Evolutionary conservation across 805 yeast species (phyloP), one percentile per base, ranked within the genome.

Genomic region (Candida vaughaniae): DNA sequence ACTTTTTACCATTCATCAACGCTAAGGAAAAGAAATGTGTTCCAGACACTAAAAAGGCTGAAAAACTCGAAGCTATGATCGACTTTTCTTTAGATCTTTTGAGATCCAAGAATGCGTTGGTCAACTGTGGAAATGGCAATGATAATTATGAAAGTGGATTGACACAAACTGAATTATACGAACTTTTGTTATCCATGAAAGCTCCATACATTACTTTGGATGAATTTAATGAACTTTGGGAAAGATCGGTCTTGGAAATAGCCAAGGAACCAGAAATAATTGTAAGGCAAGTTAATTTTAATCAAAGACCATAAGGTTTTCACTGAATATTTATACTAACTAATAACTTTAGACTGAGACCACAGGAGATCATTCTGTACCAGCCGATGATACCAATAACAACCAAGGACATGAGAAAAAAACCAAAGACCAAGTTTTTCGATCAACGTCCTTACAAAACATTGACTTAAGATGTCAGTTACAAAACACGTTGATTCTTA

Each of bases 191-290:
- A 32, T 47, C 60, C 16, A 58, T 69, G 59, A 67, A 69, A 45
- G 76, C 75, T 6, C 70, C 71, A 2, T 66, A 67, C 35, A 73
- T 72, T 38, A 58, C 72, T 1, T 75, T 69, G 37, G 79, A 77
- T 23, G 93, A 86, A 45, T 85, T 84, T 56, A 82, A 83, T 47
- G 83, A 78, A 41, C 69, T 85, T 41, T 88, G 95, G 95, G 53
- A 54, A 17, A 74, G 77, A 48, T 82, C 82, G n/a, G 53, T 80
- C 2, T 55, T 65, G 23, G 82, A 79, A 49, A 69, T 87, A 45
- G 76, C 77, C 44, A 70, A 66, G 38, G 84, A 82, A 63, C 82
- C 85, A 29, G 86, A 80, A 57, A 72, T 82, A 55, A 78, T 74
- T 63, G 83, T 84, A 76, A 82, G 93, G 85, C 85, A 80, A 74